Evolutionary conservation across 441 rosid genomes (phyloP).

Genomic region (Adansonia rubrostipa): DNA sequence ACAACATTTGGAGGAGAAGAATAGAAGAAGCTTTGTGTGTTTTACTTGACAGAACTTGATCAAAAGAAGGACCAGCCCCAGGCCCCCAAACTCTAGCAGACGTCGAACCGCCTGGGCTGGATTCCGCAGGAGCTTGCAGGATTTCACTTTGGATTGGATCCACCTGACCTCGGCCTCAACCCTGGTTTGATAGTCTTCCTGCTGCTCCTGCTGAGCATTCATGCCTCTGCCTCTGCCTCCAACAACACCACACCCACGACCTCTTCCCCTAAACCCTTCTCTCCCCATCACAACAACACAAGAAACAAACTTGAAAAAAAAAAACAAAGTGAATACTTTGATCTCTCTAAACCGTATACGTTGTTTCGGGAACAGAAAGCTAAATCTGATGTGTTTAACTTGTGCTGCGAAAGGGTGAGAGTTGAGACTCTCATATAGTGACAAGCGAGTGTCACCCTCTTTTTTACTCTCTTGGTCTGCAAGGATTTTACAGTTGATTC

Average conservation of each 20-base stretch:
- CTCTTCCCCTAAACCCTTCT: constrained; percentile 36
- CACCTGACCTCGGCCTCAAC: background rate
- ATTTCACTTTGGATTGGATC: background rate
- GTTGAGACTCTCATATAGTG: too few species aligned
- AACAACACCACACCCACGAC: constrained; percentile 24
- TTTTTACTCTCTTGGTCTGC: background rate
- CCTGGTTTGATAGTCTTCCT: constrained; percentile 20
- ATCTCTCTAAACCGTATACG: background rate
- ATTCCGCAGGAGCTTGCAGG: constrained; percentile 24
- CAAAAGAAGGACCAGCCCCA: constrained; percentile 16
- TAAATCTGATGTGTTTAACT: background rate
- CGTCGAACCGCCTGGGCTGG: constrained; percentile 19
- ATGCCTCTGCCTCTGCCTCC: background rate
- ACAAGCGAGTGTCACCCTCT: background rate
- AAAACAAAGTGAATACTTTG: background rate
- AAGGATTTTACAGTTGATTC: background rate
- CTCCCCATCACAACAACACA: constrained; percentile 47
- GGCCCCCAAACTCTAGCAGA: constrained; percentile 27
- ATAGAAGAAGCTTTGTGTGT: background rate
- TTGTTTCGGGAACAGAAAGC: background rate
- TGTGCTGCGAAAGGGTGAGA: background rate
- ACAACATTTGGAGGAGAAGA: background rate
- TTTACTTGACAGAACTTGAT: constrained; percentile 18
- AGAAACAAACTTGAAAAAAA: background rate
- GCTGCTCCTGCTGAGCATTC: background rate